Percentiles rank a stretch among this genome's conserved stretches.
These are phyloP conservation scores for Lentinula aciculospora DNA, from an alignment of 768 basidiomycete species.

Conservation along the genomic window DNA sequence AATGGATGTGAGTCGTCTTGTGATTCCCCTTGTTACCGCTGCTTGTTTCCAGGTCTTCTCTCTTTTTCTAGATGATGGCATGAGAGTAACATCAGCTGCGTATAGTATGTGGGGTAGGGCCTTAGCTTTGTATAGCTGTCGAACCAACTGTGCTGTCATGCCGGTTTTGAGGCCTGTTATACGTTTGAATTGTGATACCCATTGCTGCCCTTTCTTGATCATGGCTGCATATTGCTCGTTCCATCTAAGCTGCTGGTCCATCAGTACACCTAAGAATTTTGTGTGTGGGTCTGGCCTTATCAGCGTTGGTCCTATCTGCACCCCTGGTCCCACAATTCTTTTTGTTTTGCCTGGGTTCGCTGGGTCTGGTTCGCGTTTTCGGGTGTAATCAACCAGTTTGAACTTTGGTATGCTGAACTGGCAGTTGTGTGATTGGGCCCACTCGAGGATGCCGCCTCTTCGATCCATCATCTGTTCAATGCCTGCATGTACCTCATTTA, in stretches of 20 bases:
- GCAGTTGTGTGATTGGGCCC: too few species aligned
- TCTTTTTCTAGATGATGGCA: not conserved
- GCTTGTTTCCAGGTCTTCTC: not conserved
- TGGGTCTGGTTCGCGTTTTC: too few species aligned
- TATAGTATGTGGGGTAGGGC: not conserved
- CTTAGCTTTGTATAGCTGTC: not conserved
- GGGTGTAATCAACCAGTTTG: too few species aligned
- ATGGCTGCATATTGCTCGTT: not conserved
- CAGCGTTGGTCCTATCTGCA: too few species aligned
- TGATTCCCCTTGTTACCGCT: not conserved
- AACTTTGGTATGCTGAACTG: too few species aligned
- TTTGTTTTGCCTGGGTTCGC: too few species aligned
- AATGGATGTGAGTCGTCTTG: not conserved
- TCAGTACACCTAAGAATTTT: not conserved
- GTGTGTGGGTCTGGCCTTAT: not conserved
- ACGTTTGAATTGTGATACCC: not conserved
- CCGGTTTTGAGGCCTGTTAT: not conserved
- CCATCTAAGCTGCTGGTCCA: not conserved
- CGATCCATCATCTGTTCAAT: too few species aligned
- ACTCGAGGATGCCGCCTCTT: too few species aligned
- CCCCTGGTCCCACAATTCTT: too few species aligned
- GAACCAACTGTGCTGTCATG: not conserved
- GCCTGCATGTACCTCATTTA: too few species aligned
- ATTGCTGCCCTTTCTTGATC: not conserved
- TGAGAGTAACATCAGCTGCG: not conserved